These are phyloP conservation scores for Marchantia polymorpha DNA, from an alignment of 225 moss, liverwort and hornwort species.

Conservation along the genomic window DNA sequence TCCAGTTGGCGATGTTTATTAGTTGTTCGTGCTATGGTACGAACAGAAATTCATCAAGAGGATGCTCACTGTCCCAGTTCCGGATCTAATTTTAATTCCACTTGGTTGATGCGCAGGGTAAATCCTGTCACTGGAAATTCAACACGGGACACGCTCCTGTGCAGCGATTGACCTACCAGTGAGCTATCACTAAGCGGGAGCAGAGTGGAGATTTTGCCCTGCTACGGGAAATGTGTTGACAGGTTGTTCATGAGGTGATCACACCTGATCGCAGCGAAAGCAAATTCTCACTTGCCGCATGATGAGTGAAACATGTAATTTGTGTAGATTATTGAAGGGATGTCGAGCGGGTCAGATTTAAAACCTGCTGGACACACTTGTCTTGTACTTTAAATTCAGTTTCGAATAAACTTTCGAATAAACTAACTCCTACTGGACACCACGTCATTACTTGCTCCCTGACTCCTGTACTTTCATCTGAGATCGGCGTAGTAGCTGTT, in stretches of 20 bases:
- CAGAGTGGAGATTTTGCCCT: neutral
- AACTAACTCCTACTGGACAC: neutral
- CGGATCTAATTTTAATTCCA: neutral
- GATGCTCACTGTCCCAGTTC: neutral
- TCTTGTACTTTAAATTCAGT: neutral
- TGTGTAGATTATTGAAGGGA: conserved; percentile 3
- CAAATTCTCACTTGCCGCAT: neutral
- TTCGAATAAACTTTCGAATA: neutral
- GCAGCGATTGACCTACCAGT: conserved; percentile 36
- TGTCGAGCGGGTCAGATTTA: neutral
- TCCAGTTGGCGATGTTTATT: neutral
- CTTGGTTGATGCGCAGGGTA: conserved; percentile 37
- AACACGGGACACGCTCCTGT: conserved; percentile 85
- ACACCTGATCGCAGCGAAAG: neutral
- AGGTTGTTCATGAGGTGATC: neutral
- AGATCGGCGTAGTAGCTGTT: no score
- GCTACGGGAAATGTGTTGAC: neutral
- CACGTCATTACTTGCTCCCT: no score
- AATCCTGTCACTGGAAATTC: conserved; percentile 89
- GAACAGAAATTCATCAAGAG: neutral
- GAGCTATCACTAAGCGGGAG: neutral
- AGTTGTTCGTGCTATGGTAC: no score
- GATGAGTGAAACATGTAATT: neutral
- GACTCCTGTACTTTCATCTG: no score
- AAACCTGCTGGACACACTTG: neutral